Percentiles rank a stretch among this genome's conserved stretches.
phyloP scores from a whole-genome alignment of 371 early-diverging fungal species.

The Encephalitozoon romaleae region DNA sequence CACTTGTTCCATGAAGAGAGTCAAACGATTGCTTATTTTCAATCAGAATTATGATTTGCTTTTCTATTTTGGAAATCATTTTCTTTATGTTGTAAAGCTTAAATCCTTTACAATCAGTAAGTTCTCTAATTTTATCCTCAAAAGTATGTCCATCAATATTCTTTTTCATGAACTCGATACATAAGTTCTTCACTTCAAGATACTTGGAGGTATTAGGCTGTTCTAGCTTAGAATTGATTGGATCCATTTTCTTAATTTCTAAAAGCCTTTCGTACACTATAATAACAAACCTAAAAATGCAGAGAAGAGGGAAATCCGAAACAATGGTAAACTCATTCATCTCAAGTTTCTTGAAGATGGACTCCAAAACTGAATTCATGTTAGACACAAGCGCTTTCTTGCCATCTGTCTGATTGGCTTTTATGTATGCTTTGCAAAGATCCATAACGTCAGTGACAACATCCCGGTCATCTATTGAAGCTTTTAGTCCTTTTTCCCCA shows the following conservation, averaged over 20 bases:
- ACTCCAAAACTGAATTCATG: neutral
- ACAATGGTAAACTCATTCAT: constrained; percentile 58
- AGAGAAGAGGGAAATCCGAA: constrained; percentile 70
- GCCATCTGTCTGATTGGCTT: constrained; percentile 7
- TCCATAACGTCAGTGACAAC: constrained; percentile 45
- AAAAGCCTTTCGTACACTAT: constrained; percentile 70
- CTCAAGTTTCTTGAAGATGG: constrained; percentile 9
- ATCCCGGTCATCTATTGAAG: constrained; percentile 43
- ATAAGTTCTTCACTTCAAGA: constrained; percentile 65
- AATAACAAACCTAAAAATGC: constrained; percentile 75
- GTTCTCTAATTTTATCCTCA: constrained; percentile 76
- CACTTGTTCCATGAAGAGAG: neutral
- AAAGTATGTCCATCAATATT: constrained; percentile 70
- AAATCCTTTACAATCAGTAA: constrained; percentile 60
- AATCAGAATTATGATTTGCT: constrained; percentile 22
- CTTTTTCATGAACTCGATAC: constrained; percentile 69
- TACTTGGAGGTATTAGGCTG: constrained; percentile 1
- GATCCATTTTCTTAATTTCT: constrained; percentile 68
- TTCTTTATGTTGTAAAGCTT: constrained; percentile 55
- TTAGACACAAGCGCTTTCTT: constrained; percentile 19
- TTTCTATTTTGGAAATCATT: constrained; percentile 50
- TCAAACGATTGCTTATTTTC: constrained; percentile 26
- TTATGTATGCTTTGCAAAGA: constrained; percentile 21
- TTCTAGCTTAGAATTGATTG: constrained; percentile 37
- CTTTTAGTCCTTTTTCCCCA: constrained; percentile 64